A percentile compares a stretch with the other conserved stretches of the same genome.
phyloP scores from a whole-genome alignment of 2,329 filamentous ascomycete species.

The Calonectria pteridis region DNA sequence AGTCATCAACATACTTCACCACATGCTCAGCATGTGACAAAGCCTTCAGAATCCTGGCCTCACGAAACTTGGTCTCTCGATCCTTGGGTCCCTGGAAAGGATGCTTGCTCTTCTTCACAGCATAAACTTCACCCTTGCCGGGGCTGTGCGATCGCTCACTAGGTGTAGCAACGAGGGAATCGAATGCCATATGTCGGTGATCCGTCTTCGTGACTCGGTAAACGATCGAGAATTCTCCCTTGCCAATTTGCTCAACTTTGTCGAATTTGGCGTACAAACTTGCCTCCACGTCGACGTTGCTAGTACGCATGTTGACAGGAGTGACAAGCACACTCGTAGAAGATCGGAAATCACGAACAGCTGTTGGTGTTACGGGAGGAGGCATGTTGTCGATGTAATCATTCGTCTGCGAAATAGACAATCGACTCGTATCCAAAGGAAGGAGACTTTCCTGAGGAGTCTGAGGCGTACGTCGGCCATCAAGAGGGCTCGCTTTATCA shows the following conservation, averaged over 20 bases:
- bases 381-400: conserved; percentile 55
- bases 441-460: conserved; percentile 83
- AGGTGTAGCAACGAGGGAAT: conserved; percentile 59
- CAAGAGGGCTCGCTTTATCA: conserved; percentile 72
- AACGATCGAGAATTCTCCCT: conserved; percentile 93
- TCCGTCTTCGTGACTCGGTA: conserved; percentile 76
- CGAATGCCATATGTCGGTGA: conserved; percentile 47
- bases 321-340: conserved; percentile 71
- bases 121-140: conserved; percentile 76
- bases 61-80: conserved; percentile 84
- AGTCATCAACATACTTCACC: conserved; percentile 84
- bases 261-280: conserved; percentile 82
- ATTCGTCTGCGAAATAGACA: conserved; percentile 80
- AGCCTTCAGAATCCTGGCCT: conserved; percentile 84
- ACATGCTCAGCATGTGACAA: conserved; percentile 87
- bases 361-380: conserved; percentile 85
- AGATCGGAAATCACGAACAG: conserved; percentile 64
- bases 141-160: conserved; percentile 63
- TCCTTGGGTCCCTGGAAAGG: conserved; percentile 83
- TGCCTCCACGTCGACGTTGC: conserved; percentile 78
- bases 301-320: conserved; percentile 76
- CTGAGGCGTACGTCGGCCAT: conserved; percentile 74
- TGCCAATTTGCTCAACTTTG: conserved; percentile 83
- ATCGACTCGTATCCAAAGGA: conserved; percentile 82
- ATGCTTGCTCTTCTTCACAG: conserved; percentile 92